Evolutionary conservation across 2,329 filamentous ascomycete species (phyloP).

Genomic region (Ophiocordyceps camponoti-leonardi): DNA sequence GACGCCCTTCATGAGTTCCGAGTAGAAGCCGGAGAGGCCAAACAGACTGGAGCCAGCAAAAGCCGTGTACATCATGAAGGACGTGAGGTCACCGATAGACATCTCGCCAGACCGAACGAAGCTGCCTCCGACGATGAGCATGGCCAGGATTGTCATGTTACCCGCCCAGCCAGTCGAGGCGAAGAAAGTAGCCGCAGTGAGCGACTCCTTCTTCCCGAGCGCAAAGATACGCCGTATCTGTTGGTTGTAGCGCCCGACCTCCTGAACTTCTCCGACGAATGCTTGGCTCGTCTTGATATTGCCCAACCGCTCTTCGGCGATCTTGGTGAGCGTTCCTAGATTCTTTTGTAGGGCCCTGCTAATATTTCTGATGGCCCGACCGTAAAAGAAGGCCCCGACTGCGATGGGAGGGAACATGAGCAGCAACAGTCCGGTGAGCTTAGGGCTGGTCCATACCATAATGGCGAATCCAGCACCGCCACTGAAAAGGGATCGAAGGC

Average conservation of each 20-base stretch:
- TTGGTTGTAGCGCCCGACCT: constrained; percentile 78
- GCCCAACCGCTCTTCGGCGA: constrained; percentile 91
- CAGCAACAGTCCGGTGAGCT: constrained; percentile 72
- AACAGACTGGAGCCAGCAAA: constrained; percentile 77
- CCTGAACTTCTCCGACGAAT: constrained; percentile 83
- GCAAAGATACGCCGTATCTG: constrained; percentile 87
- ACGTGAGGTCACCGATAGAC: constrained; percentile 80
- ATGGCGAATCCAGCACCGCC: constrained; percentile 76
- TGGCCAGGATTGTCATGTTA: constrained; percentile 86
- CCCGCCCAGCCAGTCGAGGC: constrained; percentile 73
- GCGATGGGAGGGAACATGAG: constrained; percentile 85
- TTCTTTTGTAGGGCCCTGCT: constrained; percentile 91
- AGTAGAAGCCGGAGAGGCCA: constrained; percentile 89
- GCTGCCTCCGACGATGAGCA: constrained; percentile 78
- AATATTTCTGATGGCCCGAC: constrained; percentile 71
- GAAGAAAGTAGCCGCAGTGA: constrained; percentile 86
- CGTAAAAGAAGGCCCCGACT: constrained; percentile 80
- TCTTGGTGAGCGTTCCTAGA: constrained; percentile 82
- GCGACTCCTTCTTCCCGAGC: constrained; percentile 70
- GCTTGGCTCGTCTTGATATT: constrained; percentile 95
- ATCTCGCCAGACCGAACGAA: constrained; percentile 79
- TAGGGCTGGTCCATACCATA: constrained; percentile 91
- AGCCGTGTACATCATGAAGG: constrained; percentile 96
- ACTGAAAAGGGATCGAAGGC: constrained; percentile 78
- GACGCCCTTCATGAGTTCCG: constrained; percentile 96